Conservation (phyloP, 1,139 yeast genomes). For the Suhomyces terraborum region DNA sequence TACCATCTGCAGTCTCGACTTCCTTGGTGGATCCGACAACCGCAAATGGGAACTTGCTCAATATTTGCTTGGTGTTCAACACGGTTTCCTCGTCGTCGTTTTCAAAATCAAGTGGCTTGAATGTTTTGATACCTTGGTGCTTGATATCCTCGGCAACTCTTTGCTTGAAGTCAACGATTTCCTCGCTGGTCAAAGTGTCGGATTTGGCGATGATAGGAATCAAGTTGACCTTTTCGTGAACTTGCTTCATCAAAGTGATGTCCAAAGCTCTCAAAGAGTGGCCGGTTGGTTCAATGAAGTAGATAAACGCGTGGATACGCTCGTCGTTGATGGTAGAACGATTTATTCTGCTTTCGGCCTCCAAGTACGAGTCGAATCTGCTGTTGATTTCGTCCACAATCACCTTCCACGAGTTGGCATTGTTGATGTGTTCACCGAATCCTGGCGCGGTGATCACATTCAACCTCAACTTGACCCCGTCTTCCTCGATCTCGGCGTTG, state of each 20-base stretch:
- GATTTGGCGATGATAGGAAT: constrained; percentile 95
- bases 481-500: constrained; percentile 81
- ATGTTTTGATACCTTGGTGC: constrained; percentile 74
- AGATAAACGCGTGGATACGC: constrained; percentile 84
- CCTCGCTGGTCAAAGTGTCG: constrained; percentile 90
- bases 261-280: constrained; percentile 90
- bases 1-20: constrained; percentile 74
- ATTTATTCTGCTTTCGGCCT: constrained; percentile 84
- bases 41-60: constrained; percentile 85
- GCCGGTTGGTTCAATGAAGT: constrained; percentile 96
- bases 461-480: constrained; percentile 84
- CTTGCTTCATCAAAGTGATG: constrained; percentile 81
- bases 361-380: constrained; percentile 86
- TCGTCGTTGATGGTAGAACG: constrained; percentile 73
- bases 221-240: constrained; percentile 89
- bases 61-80: constrained; percentile 63
- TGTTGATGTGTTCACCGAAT: constrained; percentile 89
- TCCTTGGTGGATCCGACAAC: constrained; percentile 86
- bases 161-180: constrained; percentile 71
- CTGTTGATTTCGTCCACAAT: constrained; percentile 86
- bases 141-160: constrained; percentile 75
- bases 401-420: constrained; percentile 89
- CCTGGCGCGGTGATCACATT: constrained; percentile 92
- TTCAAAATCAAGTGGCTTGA: constrained; percentile 76
- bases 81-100: constrained; percentile 86